Conservation (phyloP, 2,329 filamentous ascomycete genomes). For the Malbranchea cinnamomea region DNA sequence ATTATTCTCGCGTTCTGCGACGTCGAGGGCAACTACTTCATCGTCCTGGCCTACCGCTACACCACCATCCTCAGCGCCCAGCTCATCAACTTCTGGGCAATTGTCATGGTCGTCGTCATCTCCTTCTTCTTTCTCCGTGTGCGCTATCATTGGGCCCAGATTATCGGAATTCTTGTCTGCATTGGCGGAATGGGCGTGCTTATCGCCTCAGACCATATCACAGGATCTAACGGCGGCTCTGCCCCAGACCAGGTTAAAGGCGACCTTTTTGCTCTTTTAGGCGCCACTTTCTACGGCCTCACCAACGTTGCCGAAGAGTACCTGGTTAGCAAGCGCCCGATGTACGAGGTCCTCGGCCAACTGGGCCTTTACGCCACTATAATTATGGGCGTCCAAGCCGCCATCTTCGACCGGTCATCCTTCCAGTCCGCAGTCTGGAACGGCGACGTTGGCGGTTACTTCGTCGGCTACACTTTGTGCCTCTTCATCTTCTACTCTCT, state of each 20-base stretch:
- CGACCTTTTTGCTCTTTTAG: slow-evolving; percentile 78
- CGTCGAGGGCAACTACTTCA: slow-evolving; percentile 96
- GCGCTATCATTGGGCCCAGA: slow-evolving; percentile 76
- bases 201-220: slow-evolving; percentile 76
- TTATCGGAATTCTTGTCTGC: slow-evolving; percentile 74
- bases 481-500: slow-evolving; percentile 76
- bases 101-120: slow-evolving; percentile 75
- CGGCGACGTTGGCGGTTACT: slow-evolving; percentile 57
- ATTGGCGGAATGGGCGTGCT: slow-evolving; percentile 83
- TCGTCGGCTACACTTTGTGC: slow-evolving; percentile 78
- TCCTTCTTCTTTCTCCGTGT: slow-evolving; percentile 74
- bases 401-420: slow-evolving; percentile 71
- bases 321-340: slow-evolving; percentile 68
- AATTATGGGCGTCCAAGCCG: slow-evolving; percentile 83
- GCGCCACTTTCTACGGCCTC: slow-evolving; percentile 81
- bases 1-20: slow-evolving; percentile 85
- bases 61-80: slow-evolving; percentile 87
- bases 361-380: slow-evolving; percentile 74
- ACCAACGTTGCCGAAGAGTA: slow-evolving; percentile 90
- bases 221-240: slow-evolving; percentile 50
- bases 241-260: slow-evolving; percentile 66
- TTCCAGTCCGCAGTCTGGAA: slow-evolving; percentile 55
- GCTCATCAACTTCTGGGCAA: slow-evolving; percentile 97
- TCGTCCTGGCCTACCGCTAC: slow-evolving; percentile 82
- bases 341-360: slow-evolving; percentile 89